Conservation (phyloP, 2,329 filamentous ascomycete genomes). For the Botrytis sinoallii region DNA sequence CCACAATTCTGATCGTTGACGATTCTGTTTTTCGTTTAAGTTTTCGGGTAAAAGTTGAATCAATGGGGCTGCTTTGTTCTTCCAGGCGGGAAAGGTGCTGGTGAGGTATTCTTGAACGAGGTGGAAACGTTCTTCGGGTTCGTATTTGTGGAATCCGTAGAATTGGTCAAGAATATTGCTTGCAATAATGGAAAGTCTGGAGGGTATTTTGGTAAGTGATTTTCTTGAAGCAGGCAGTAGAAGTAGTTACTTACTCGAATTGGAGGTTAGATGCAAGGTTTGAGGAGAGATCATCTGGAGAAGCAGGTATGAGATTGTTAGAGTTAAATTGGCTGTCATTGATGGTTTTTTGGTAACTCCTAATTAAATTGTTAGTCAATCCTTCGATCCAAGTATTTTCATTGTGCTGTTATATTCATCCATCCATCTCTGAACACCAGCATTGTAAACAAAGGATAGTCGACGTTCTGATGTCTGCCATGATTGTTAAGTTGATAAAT, state of each 20-base stretch:
- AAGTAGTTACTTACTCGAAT: neutral
- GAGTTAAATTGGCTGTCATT: neutral
- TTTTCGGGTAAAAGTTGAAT: neutral
- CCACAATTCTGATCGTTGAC: neutral
- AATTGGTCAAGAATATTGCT: neutral
- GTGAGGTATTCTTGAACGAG: neutral
- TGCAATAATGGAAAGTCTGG: neutral
- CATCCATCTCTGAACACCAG: neutral
- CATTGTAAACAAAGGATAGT: neutral
- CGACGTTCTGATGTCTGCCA: neutral
- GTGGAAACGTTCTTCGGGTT: neutral
- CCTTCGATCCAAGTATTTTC: neutral
- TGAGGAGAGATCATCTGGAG: neutral
- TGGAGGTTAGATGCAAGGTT: neutral
- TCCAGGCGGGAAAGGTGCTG: neutral
- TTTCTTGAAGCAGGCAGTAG: neutral
- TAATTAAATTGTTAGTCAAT: neutral
- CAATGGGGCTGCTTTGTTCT: neutral
- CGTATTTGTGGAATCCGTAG: neutral
- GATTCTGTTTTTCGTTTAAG: neutral
- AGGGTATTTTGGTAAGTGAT: neutral
- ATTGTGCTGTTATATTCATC: neutral
- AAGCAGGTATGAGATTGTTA: neutral
- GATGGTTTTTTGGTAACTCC: neutral
- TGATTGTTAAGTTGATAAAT: neutral